These are phyloP conservation scores for Boeremia exigua DNA, from an alignment of 2,329 filamentous ascomycete genomes.

Conservation along the genomic window DNA sequence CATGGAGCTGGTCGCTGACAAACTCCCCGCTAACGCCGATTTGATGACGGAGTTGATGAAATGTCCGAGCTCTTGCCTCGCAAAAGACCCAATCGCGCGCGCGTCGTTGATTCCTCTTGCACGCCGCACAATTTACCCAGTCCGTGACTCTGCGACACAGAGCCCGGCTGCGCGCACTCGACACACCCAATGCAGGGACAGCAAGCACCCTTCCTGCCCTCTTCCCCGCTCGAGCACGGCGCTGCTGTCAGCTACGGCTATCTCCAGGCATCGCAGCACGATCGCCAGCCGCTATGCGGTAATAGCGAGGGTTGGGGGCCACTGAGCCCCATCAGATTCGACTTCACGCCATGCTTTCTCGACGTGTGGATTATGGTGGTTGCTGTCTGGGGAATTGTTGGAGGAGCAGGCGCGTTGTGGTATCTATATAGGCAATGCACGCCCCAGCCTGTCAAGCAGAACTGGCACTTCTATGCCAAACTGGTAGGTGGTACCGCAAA, in stretches of 20 bases:
- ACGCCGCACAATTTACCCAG: constrained; percentile 16
- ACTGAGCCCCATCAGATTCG: constrained; percentile 82
- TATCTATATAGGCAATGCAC: constrained; percentile 76
- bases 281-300: constrained; percentile 77
- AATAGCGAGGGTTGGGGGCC: constrained; percentile 96
- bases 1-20: constrained; percentile 5
- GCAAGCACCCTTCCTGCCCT: constrained; percentile 44
- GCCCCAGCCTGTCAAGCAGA: constrained; percentile 72
- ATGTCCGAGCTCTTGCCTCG: constrained; percentile 16
- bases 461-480: constrained; percentile 93
- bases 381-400: constrained; percentile 77
- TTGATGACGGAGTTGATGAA: constrained; percentile 12
- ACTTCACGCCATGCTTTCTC: constrained; percentile 97
- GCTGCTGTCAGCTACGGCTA: constrained; percentile 53
- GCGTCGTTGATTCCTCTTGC: constrained; percentile 4
- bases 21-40: constrained; percentile 11
- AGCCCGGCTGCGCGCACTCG: constrained; percentile 29
- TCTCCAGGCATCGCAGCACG: constrained; percentile 55
- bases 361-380: constrained; percentile 86
- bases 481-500: constrained; percentile 62
- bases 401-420: constrained; percentile 79
- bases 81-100: constrained; percentile 13
- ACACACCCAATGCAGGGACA: constrained; percentile 45
- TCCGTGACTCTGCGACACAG: constrained; percentile 30
- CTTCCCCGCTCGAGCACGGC: constrained; percentile 26